Evolutionary conservation across 2,329 filamentous ascomycete species (phyloP), one percentile per base, ranked within the genome.

Genomic region (Fusarium torulosum): DNA sequence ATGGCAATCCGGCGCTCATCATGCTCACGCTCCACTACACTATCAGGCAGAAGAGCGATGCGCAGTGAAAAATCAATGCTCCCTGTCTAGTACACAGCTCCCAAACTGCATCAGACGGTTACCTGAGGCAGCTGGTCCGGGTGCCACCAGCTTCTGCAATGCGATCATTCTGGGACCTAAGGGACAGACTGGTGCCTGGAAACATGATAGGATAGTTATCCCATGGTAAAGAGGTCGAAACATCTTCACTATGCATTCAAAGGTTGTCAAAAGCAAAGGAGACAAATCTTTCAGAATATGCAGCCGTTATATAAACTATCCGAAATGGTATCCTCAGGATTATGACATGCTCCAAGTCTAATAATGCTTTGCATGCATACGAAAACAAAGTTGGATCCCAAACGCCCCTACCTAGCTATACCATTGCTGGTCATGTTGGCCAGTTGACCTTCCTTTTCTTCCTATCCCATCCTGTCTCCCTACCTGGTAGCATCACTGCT

Each of bases 321-420:
- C 56, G 59, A 69, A 63, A 49, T 72, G 59, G 59, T 67, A 69
- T 72, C 57, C 59, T 60, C 59, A 55, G 47, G 64, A 63, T 33
- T 53, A 67, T 69, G 45, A 33, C 46, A 59, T 67, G 65, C 53
- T 46, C 40, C 38, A 62, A 63, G 58, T 59, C 53, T 46, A 64
- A 54, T 37, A 59, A 64, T 57, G 53, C 51, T 65, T 47, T 21
- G 41, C 47, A 68, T 58, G 46, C 53, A 56, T 63, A 53, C 25
- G 43, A 38, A 66, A 66, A 61, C 43, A 45, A 45, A 54, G 44
- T 52, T 58, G 23, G 58, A 50, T 46, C 35, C 59, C 47, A 52
- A 63, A 72, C 70, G 68, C 70, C 70, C 43, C 51, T 49, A 27
- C 58, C 66, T 62, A 51, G 38, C 53, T 44, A 54, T 59, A 49